A percentile compares a stretch with the other conserved stretches of the same genome.
Conservation (phyloP, 108 stramenopile genomes). For the Discostella pseudostelligera region DNA sequence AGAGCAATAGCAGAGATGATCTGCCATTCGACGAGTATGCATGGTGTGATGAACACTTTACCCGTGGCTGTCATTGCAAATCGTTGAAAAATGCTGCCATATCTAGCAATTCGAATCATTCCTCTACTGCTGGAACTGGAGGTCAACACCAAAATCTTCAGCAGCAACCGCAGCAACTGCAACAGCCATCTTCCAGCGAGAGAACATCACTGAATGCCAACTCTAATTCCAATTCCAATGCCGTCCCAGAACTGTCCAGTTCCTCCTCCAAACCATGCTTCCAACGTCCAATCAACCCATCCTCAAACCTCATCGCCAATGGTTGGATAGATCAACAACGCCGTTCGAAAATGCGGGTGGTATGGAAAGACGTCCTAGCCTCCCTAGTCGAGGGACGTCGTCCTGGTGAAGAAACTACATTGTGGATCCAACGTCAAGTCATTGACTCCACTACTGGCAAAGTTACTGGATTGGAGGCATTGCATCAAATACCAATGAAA, state of each 20-base stretch:
- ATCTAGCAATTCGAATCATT: neutral
- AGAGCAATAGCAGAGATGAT: conserved; percentile 19
- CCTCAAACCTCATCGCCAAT: conserved; percentile 74
- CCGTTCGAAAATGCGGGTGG: conserved; percentile 74
- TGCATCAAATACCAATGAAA: conserved; percentile 86
- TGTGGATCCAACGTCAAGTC: conserved; percentile 90
- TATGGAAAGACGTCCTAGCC: conserved; percentile 86
- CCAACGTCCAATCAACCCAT: conserved; percentile 66
- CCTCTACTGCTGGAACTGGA: conserved; percentile 11
- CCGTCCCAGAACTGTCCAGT: neutral
- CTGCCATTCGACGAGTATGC: conserved; percentile 32
- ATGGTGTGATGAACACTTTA: conserved; percentile 60
- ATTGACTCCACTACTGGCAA: conserved; percentile 51
- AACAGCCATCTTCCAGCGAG: conserved; percentile 9
- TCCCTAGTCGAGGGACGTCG: conserved; percentile 71
- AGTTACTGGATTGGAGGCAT: conserved; percentile 68
- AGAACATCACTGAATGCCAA: neutral
- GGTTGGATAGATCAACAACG: conserved; percentile 90
- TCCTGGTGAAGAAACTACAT: conserved; percentile 81
- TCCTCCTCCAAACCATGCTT: conserved; percentile 57
- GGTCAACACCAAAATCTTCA: conserved; percentile 7
- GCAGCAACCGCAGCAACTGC: conserved; percentile 20
- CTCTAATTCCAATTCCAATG: neutral
- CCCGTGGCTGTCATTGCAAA: conserved; percentile 46
- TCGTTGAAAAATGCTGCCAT: neutral